Evolutionary conservation across 2,329 filamentous ascomycete genomes (phyloP), one percentile per base, ranked within the genome.

Genomic region (Claviceps lovelessii): DNA sequence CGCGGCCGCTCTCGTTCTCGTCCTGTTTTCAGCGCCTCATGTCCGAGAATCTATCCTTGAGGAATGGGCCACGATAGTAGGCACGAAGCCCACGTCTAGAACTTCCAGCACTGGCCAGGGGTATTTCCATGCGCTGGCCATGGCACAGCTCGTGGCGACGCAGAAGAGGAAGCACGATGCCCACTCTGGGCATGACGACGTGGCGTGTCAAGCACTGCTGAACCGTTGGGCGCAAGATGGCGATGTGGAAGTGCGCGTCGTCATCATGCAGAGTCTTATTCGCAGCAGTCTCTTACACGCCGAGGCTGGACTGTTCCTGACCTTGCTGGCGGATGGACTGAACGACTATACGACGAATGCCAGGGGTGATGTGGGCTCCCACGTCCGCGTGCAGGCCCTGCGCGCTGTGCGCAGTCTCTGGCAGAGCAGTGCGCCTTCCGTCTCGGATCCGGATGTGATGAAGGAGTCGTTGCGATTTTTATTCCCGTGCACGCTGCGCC

Each of bases 331-430:
- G 0, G 76, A 78, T 45, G 81, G 84, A 0, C 70, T 98, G 33
- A 85, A 91, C 60, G 90, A 98, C 65, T 97, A 97, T 64, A 95
- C 88, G 0, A 90, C 88, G 4, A 91, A 88, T 60, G 84, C 90
- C 15, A 78, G 90, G 55, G 93, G 93, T 17, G 93, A 98, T 64
- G 79, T 97, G 51, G 93, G 93, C 5, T 95, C 90, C 0, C 80
- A 90, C 53, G 86, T 95, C 4, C 80, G 93, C 4, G 73, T 91
- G 5, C 85, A 90, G 67, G 90, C 88, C 29, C 77, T 96, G 13
- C 77, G 84, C 65, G 90, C 88, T 17, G 80, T 91, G 1, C 80
- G 80, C 57, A 81, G 81, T 2, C 74, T 89, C 1, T 81, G 78
- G 70, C 65, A 64, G 39, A 66, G 65, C 7, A 70, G 71, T 44